Evolutionary conservation across 352 stramenopile genomes (phyloP), one percentile per base, ranked within the genome.

Genomic region (Aphanomyces invadans): DNA sequence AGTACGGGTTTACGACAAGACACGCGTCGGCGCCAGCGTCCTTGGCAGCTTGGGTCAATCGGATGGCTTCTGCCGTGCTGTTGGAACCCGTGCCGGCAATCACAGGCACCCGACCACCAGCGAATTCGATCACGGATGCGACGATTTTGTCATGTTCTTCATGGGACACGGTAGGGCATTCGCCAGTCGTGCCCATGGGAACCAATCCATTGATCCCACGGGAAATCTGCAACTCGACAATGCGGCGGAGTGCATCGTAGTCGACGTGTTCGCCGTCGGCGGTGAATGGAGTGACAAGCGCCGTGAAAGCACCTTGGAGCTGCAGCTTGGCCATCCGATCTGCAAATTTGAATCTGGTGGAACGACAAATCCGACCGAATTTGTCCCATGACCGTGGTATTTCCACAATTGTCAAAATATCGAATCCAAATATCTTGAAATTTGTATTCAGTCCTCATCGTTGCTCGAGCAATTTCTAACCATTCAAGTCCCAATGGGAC

Each of bases 1-100:
- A 99, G 79, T 98, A 98, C 53, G 97, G 97, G 66, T 94, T 98
- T 3, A 99, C 96, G 32, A 99, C 83, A 1, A 99, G 79, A 52
- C 81, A 95, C 29, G 93, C 96, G 76, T 99, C 95, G 54, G 87
- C 92, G 17, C 96, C 96, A 23, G 87, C 80, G 61, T 98, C 89
- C 65, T 96, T 97, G 36, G 95, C 92, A 21, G 85, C 83, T 33
- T 81, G 76, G 23, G 88, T 96, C 62, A 95, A 60, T n/a, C 86
- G 86, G 73, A 97, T 72, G 23, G 87, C 87, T 62, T 93, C 88
- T 9, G 67, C 72, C 10, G 89, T 97, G 76, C 80, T 96, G 85
- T 96, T 98, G 53, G 95, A 98, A 61, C 97, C 96, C 51, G 93
- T 98, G 61, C 96, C 96, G 23, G 92, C 95, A 63, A 99, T 90